Evolutionary conservation across 108 stramenopile species (phyloP).

Genomic region (Epithemia pelagica): DNA sequence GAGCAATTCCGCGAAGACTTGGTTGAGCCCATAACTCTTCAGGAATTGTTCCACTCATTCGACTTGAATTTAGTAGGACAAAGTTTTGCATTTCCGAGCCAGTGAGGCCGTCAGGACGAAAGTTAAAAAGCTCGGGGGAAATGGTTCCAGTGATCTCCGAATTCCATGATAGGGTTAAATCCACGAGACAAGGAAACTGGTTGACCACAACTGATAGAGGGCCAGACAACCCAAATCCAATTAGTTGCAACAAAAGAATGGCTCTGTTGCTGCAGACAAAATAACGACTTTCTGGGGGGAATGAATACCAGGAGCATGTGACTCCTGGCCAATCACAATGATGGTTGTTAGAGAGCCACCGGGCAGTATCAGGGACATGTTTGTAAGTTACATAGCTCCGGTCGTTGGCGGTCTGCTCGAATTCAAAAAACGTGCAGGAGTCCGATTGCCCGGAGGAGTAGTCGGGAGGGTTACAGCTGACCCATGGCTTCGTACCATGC

Average conservation of each 20-base stretch:
- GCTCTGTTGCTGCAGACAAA: not conserved
- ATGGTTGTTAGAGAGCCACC: not conserved
- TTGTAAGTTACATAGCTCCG: not conserved
- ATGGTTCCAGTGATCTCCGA: not conserved
- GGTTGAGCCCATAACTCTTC: not conserved
- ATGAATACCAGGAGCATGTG: not conserved
- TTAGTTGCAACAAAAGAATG: not conserved
- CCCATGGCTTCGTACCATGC: not conserved
- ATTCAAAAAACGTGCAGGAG: not conserved
- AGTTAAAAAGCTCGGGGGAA: not conserved
- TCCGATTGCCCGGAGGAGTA: not conserved
- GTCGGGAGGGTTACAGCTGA: not conserved
- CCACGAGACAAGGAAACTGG: not conserved
- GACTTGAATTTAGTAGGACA: not conserved
- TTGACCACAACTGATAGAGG: not conserved
- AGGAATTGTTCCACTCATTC: not conserved
- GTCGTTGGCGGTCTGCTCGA: not conserved
- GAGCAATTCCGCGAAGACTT: not conserved
- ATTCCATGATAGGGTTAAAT: not conserved
- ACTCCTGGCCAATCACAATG: not conserved
- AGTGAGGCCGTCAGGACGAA: not conserved
- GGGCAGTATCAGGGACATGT: not conserved
- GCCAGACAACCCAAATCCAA: not conserved
- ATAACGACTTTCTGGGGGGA: not conserved
- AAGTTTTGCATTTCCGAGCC: not conserved